Conservation (phyloP, 768 basidiomycete species). For the Galerina marginata region DNA sequence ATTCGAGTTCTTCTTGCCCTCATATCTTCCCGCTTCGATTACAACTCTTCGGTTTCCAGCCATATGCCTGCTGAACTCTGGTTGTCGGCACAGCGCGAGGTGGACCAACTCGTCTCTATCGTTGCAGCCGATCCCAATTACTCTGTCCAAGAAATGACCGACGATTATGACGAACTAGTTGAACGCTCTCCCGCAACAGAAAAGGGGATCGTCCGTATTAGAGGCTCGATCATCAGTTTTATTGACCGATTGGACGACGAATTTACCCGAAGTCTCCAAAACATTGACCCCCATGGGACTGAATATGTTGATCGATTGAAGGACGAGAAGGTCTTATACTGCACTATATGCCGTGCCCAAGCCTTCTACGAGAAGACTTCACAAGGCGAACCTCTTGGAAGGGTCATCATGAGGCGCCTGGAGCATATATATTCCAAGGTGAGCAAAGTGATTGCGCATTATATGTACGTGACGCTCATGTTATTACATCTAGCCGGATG, state of each 20-base stretch:
- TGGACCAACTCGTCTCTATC: slow-evolving; percentile 86
- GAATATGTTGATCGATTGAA: slow-evolving; percentile 97
- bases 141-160: slow-evolving; percentile 83
- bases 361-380: slow-evolving; percentile 85
- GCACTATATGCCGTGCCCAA: slow-evolving; percentile 91
- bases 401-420: slow-evolving; percentile 92
- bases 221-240: slow-evolving; percentile 95
- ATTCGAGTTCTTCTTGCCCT: slow-evolving; percentile 94
- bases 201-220: slow-evolving; percentile 79
- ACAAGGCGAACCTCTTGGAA: slow-evolving; percentile 78
- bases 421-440: slow-evolving; percentile 99
- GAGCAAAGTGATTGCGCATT: slow-evolving; percentile 14
- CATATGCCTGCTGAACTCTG: slow-evolving; percentile 95
- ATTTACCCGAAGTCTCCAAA: slow-evolving; percentile 96
- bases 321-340: slow-evolving; percentile 94
- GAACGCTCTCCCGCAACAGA: slow-evolving; percentile 83
- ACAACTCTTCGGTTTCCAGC: slow-evolving; percentile 83
- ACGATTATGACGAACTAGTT: slow-evolving; percentile 89
- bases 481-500: slow-evolving; percentile 71
- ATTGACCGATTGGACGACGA: slow-evolving; percentile 97
- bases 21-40: slow-evolving; percentile 95
- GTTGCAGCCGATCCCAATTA: slow-evolving; percentile 75
- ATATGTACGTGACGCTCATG: slow-evolving; percentile 12
- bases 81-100: slow-evolving; percentile 84
- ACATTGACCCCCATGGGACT: slow-evolving; percentile 98